phyloP scores from a whole-genome alignment of 1,284 basidiomycete species.

The Fomitopsis betulina region DNA sequence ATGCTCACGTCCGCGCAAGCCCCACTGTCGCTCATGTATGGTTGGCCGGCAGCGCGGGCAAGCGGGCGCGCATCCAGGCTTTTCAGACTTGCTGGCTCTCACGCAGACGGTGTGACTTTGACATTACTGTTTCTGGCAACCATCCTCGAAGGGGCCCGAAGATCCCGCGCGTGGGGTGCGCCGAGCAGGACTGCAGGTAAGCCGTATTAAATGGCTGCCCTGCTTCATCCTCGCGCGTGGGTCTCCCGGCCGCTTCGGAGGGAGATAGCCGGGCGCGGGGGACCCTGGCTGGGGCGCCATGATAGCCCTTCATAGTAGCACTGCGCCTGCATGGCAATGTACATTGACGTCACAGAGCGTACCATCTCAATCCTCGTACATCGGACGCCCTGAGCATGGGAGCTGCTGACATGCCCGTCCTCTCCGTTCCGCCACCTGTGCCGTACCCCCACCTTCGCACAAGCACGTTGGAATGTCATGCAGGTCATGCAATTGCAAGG shows the following conservation, averaged over 20 bases:
- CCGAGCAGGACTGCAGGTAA: neutral
- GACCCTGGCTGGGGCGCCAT: neutral
- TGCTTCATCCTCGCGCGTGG: neutral
- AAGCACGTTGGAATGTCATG: conserved; percentile 7
- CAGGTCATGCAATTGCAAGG: conserved; percentile 6
- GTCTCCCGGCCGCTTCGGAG: neutral
- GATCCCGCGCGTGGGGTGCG: conserved; percentile 8
- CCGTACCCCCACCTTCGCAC: neutral
- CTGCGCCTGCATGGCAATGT: neutral
- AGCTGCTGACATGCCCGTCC: neutral
- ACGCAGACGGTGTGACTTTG: conserved; percentile 3
- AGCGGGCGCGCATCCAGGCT: neutral
- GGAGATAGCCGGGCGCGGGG: neutral
- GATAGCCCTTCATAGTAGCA: neutral
- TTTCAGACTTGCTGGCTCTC: neutral
- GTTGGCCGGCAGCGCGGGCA: neutral
- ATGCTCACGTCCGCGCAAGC: neutral
- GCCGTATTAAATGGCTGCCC: neutral
- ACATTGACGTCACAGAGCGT: conserved; percentile 5
- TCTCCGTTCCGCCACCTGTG: conserved; percentile 1
- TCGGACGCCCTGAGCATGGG: neutral
- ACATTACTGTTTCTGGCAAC: neutral
- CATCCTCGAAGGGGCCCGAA: conserved; percentile 1
- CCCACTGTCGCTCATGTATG: neutral
- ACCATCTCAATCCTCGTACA: neutral